A percentile compares a stretch with the other conserved stretches of the same genome.
Conservation (phyloP, 2,329 filamentous ascomycete species). For the Paracoccidioides lutzii region DNA sequence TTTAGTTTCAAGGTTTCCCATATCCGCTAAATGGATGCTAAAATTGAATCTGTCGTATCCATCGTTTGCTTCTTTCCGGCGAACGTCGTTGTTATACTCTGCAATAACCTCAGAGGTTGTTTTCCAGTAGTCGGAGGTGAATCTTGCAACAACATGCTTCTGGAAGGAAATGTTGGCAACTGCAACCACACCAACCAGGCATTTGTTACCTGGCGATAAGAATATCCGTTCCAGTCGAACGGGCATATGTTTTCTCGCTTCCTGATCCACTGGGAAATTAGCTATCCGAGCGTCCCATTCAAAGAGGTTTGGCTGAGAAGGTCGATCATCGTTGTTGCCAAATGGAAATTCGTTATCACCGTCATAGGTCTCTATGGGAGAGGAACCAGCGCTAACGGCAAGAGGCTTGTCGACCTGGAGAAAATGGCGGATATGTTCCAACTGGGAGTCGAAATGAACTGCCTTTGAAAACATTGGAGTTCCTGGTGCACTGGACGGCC, state of each 20-base stretch:
- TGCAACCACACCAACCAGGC: conserved; percentile 65
- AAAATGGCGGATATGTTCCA: conserved; percentile 94
- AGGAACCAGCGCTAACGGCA: conserved; percentile 90
- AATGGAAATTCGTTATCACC: conserved; percentile 88
- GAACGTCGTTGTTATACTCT: conserved; percentile 73
- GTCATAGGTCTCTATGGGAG: conserved; percentile 77
- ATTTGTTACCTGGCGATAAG: conserved; percentile 78
- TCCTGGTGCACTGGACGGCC: conserved; percentile 92
- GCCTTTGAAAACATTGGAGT: conserved; percentile 92
- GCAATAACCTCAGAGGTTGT: conserved; percentile 87
- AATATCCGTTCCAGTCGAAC: conserved; percentile 78
- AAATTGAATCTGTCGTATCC: conserved; percentile 86
- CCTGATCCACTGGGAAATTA: conserved; percentile 64
- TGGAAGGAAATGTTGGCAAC: conserved; percentile 84
- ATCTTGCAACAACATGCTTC: conserved; percentile 79
- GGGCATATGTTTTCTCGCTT: conserved; percentile 49
- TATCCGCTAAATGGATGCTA: conserved; percentile 81
- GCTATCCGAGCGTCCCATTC: conserved; percentile 80
- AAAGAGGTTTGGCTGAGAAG: conserved; percentile 34
- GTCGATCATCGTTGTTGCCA: conserved; percentile 37
- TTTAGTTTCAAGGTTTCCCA: conserved; percentile 82
- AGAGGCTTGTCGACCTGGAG: conserved; percentile 84
- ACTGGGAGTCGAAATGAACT: conserved; percentile 94
- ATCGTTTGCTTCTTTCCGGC: conserved; percentile 48
- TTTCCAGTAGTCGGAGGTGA: conserved; percentile 97